Conservation (phyloP, 2,329 filamentous ascomycete genomes). For the Reticulascus tulasneorum region DNA sequence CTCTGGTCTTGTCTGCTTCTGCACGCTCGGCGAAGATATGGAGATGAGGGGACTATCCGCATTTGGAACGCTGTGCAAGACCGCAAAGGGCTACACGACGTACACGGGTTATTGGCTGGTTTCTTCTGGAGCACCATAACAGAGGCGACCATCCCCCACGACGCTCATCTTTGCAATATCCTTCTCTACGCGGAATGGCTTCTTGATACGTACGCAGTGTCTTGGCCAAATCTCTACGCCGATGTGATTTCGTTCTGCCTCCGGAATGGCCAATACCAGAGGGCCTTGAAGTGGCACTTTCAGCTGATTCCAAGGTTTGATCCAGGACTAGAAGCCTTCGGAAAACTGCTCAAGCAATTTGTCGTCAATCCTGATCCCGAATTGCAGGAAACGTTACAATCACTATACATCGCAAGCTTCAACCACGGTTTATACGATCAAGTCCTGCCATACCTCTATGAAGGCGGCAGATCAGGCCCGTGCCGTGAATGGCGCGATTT, state of each 20-base stretch:
- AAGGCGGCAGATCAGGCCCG: conserved; percentile 37
- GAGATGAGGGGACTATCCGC: conserved; percentile 16
- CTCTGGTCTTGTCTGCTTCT: conserved; percentile 17
- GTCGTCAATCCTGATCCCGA: conserved; percentile 30
- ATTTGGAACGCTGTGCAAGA: conserved; percentile 23
- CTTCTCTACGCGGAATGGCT: conserved; percentile 41
- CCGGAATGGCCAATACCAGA: conserved; percentile 29
- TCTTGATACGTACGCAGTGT: conserved; percentile 27
- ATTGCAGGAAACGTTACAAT: conserved; percentile 35
- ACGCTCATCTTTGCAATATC: conserved; percentile 25
- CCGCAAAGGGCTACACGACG: conserved; percentile 18
- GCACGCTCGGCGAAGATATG: conserved; percentile 15
- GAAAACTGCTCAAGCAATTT: conserved; percentile 38
- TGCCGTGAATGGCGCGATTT: conserved; percentile 45
- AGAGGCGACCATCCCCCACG: conserved; percentile 21
- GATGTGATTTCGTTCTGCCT: conserved; percentile 42
- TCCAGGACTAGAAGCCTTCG: conserved; percentile 36
- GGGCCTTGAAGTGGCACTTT: conserved; percentile 44
- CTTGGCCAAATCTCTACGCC: conserved; percentile 49
- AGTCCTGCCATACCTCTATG: conserved; percentile 48
- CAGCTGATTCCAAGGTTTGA: conserved; percentile 39
- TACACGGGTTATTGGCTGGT: conserved; percentile 18
- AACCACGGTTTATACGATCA: conserved; percentile 45
- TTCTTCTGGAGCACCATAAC: conserved; percentile 25
- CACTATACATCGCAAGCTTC: conserved; percentile 40